phyloP scores from a whole-genome alignment of 345 rosid species.

The Brassica rapa region DNA sequence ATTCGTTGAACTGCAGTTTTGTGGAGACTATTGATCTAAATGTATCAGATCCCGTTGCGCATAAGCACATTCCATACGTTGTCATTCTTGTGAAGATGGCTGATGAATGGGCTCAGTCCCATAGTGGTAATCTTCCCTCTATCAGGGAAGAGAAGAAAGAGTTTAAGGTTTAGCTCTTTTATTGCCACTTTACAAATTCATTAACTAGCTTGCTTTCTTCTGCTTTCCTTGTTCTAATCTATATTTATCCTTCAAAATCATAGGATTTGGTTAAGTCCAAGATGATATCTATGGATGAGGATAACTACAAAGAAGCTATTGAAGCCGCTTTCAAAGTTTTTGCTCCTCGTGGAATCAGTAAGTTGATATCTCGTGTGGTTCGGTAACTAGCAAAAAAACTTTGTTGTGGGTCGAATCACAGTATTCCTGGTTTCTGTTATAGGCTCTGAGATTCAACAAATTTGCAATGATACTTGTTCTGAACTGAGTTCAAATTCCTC shows the following conservation, averaged over 20 bases:
- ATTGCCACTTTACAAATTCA: constrained; percentile 14
- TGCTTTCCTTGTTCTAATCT: constrained; percentile 23
- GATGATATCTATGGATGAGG: constrained; percentile 76
- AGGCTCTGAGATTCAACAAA: constrained; percentile 68
- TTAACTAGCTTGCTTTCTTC: constrained; percentile 14
- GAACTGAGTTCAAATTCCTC: constrained; percentile 71
- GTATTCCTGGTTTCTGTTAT: constrained; percentile 25
- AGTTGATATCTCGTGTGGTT: constrained; percentile 42
- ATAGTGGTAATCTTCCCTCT: constrained; percentile 74
- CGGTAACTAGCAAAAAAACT: background rate
- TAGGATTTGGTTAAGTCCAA: constrained; percentile 79
- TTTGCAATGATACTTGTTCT: constrained; percentile 61
- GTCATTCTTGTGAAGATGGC: constrained; percentile 84
- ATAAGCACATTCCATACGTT: constrained; percentile 90
- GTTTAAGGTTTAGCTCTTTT: constrained; percentile 65
- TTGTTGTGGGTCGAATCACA: background rate
- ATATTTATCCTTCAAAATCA: constrained; percentile 29
- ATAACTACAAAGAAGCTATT: constrained; percentile 88
- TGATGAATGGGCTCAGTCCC: constrained; percentile 75
- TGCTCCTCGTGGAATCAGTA: constrained; percentile 88
- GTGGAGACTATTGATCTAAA: constrained; percentile 73
- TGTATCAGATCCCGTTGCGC: constrained; percentile 72
- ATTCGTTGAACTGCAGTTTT: constrained; percentile 51
- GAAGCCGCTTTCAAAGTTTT: constrained; percentile 91
- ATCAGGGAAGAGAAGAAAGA: constrained; percentile 83